phyloP scores from a whole-genome alignment of 371 early-diverging fungal genomes.

The Syncephalis fuscata region DNA sequence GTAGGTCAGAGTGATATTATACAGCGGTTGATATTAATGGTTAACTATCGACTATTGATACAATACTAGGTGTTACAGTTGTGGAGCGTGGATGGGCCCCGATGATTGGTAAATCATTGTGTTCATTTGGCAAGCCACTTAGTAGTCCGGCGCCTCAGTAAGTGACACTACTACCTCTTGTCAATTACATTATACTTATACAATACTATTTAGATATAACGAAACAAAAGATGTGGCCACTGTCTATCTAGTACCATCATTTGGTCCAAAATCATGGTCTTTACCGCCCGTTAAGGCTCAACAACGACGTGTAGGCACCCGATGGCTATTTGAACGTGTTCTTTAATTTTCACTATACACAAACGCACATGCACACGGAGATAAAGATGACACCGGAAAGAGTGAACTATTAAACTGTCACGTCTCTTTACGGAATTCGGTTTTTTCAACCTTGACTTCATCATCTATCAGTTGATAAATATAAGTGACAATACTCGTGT shows the following conservation, averaged over 20 bases:
- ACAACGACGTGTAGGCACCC: slow-evolving; percentile 40
- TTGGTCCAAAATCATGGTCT: slow-evolving; percentile 62
- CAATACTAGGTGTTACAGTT: slow-evolving; percentile 12
- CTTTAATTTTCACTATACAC: not conserved
- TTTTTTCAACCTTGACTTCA: slow-evolving; percentile 83
- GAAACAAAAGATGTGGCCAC: not conserved
- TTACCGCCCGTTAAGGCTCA: slow-evolving; percentile 50
- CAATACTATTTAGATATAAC: slow-evolving; percentile 1
- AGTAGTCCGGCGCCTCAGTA: slow-evolving; percentile 46
- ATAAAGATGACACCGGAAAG: too few relatives aligned
- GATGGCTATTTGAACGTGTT: slow-evolving; percentile 18
- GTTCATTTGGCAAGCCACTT: slow-evolving; percentile 44
- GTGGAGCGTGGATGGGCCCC: slow-evolving; percentile 27
- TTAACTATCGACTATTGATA: too few relatives aligned
- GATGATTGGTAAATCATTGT: slow-evolving; percentile 33
- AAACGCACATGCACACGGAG: too few relatives aligned
- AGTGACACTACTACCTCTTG: slow-evolving; percentile 4
- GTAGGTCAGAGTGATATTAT: slow-evolving; percentile 5
- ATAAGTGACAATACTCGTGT: slow-evolving; percentile 55
- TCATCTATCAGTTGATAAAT: slow-evolving; percentile 81
- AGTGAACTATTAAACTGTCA: too few relatives aligned
- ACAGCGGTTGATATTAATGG: not conserved
- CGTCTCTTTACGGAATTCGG: slow-evolving; percentile 53
- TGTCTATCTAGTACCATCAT: slow-evolving; percentile 13
- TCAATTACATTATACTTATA: not conserved